Evolutionary conservation across 2,329 filamentous ascomycete genomes (phyloP), one percentile per base, ranked within the genome.

Genomic region (Blumeriella jaapii): DNA sequence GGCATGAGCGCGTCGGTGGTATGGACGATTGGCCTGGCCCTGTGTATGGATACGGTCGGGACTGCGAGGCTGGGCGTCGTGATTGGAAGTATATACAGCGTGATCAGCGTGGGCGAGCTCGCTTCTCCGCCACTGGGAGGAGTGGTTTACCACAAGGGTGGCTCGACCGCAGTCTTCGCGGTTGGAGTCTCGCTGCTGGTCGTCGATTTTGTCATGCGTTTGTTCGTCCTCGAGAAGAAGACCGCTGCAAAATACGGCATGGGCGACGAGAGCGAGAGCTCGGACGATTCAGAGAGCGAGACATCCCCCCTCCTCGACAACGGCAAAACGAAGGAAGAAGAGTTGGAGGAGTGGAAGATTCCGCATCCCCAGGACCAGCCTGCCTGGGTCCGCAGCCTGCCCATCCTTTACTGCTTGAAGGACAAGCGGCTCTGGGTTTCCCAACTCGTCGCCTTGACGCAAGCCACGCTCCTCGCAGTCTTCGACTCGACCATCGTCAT

Each of bases 11-110:
- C 77, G 1, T 76, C 77, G 2, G 68, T 84, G 1, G 79, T 85
- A 7, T 86, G 80, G 79, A 76, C 75, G 0, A 74, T 82, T 0
- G 81, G 81, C 0, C 61, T 82, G 20, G 80, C 81, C 0, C 58
- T 86, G 20, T 52, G 86, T 6, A 74, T 76, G 5, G 81, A 86
- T 50, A 83, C 78, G 0, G 72, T 83, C 20, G 71, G 69, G 50
- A 80, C 11, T 2, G 59, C 68, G 31, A 69, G 72, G 29, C 51
- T 79, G 23, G 75, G 74, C 2, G 74, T 74, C 50, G 69, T 68
- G 1, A 69, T 79, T 48, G 74, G 74, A 10, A 66, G 67, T 55
- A 68, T 75, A 6, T 74, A 73, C 52, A 69, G 68, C 40, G 67
- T 78, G 41, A 68, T 75, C 33, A 68, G 67, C 0, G 60, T 73